Percentiles rank a stretch among this genome's conserved stretches.
phyloP scores from a whole-genome alignment of 1,284 basidiomycete species.

The Fistulinella staudtii region DNA sequence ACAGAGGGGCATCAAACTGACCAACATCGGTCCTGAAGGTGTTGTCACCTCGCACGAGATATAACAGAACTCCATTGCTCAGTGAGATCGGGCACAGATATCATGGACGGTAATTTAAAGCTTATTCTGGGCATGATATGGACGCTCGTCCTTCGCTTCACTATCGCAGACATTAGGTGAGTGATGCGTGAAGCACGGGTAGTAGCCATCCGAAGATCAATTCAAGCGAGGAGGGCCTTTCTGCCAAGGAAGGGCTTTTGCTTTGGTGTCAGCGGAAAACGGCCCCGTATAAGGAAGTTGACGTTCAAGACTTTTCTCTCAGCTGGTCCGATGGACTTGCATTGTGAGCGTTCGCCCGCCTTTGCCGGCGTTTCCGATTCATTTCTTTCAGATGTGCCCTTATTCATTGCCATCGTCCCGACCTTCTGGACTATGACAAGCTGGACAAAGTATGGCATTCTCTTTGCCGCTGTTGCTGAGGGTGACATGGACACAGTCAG shows the following conservation, averaged over 20 bases:
- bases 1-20: constrained; percentile 91
- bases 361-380: constrained; percentile 1
- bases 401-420: constrained; percentile 95
- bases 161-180: constrained; percentile 95
- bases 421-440: constrained; percentile 85
- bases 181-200: constrained; percentile 20
- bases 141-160: constrained; percentile 95
- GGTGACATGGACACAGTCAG: constrained; percentile 43
- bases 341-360: constrained; percentile 56
- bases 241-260: constrained; percentile 92
- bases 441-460: constrained; percentile 63
- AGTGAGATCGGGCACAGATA: constrained; percentile 54
- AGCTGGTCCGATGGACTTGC: constrained; percentile 96
- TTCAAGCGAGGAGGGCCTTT: constrained; percentile 89
- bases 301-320: constrained; percentile 89
- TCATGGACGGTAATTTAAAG: constrained; percentile 96
- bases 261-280: constrained; percentile 99
- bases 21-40: constrained; percentile 97
- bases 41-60: constrained; percentile 3
- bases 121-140: constrained; percentile 99
- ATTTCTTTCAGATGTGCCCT: constrained; percentile 74
- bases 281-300: constrained; percentile 83
- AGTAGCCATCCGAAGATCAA: constrained; percentile 20
- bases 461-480: neutral
- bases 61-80: constrained; percentile 4